Evolutionary conservation across 23 red algal genomes (phyloP).

Genomic region (Agarophyton chilense): DNA sequence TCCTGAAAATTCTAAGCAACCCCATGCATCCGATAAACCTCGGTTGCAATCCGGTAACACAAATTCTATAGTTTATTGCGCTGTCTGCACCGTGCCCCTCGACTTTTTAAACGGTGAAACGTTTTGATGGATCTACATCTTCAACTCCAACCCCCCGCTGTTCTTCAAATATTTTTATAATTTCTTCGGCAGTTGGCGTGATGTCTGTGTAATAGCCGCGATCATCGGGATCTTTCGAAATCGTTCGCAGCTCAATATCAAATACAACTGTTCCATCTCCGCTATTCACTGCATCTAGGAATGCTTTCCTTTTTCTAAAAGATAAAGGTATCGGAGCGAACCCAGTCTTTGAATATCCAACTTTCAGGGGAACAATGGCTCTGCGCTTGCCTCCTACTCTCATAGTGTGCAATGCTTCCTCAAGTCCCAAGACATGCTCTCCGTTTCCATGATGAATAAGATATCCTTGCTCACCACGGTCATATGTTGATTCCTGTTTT

Average conservation of each 20-base stretch:
- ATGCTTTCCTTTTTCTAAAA: constrained; percentile 37
- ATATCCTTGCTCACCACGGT: constrained; percentile 50
- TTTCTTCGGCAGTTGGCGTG: constrained; percentile 56
- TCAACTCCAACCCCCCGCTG: constrained; percentile 24
- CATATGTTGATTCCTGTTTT: constrained; percentile 57
- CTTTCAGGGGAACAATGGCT: constrained; percentile 76
- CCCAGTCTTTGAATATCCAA: constrained; percentile 68
- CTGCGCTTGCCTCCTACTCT: constrained; percentile 73
- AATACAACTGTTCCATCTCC: constrained; percentile 71
- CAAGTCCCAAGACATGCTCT: constrained; percentile 80
- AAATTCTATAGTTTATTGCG: too few species aligned
- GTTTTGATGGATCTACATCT: constrained; percentile 4
- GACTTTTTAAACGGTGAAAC: not conserved
- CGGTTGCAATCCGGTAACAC: too few species aligned
- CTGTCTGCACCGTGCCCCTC: not conserved
- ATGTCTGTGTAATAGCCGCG: constrained; percentile 74
- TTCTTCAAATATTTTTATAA: constrained; percentile 30
- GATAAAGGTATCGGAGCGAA: constrained; percentile 84
- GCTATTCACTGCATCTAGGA: constrained; percentile 54
- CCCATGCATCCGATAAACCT: too few species aligned
- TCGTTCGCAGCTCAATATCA: constrained; percentile 76
- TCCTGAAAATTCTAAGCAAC: too few species aligned
- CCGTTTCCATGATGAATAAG: constrained; percentile 94
- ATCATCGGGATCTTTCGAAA: constrained; percentile 68
- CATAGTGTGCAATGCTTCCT: constrained; percentile 95